phyloP scores from a whole-genome alignment of 1,284 basidiomycete species.

The Macrocystidia cucumis region DNA sequence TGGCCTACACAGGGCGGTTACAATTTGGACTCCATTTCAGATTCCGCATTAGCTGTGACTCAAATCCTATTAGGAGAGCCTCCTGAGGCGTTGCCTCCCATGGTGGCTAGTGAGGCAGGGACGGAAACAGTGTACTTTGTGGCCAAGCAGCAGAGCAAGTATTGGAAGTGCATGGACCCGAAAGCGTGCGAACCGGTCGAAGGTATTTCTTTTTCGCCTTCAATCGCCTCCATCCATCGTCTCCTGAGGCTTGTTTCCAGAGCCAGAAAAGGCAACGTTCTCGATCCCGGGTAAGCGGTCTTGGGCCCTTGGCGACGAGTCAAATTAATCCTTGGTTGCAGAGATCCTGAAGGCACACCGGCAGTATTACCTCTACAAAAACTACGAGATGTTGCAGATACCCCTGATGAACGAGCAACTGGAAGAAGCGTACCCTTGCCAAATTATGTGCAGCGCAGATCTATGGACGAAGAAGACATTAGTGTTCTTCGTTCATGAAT shows the following conservation, averaged over 20 bases:
- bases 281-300: slow-evolving; percentile 52
- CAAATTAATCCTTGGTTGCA: slow-evolving; percentile 12
- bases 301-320: not conserved
- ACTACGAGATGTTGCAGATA: slow-evolving; percentile 72
- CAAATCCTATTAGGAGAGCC: slow-evolving; percentile 81
- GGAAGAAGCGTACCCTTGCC: slow-evolving; percentile 65
- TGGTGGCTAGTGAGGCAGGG: slow-evolving; percentile 70
- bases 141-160: slow-evolving; percentile 78
- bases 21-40: slow-evolving; percentile 84
- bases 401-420: slow-evolving; percentile 65
- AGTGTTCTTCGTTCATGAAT: slow-evolving; percentile 86
- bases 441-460: slow-evolving; percentile 77
- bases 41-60: slow-evolving; percentile 83
- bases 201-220: slow-evolving; percentile 29
- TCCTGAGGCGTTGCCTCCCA: slow-evolving; percentile 64
- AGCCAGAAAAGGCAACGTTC: slow-evolving; percentile 47
- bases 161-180: slow-evolving; percentile 84
- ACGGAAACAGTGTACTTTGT: slow-evolving; percentile 87
- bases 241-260: slow-evolving; percentile 24
- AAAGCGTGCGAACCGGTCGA: slow-evolving; percentile 74
- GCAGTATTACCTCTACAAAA: slow-evolving; percentile 67
- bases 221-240: not conserved
- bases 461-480: slow-evolving; percentile 63
- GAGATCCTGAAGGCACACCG: slow-evolving; percentile 85
- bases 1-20: slow-evolving; percentile 76